Evolutionary conservation across 2,329 filamentous ascomycete genomes (phyloP).

Genomic region (Epichloe aotearoae): DNA sequence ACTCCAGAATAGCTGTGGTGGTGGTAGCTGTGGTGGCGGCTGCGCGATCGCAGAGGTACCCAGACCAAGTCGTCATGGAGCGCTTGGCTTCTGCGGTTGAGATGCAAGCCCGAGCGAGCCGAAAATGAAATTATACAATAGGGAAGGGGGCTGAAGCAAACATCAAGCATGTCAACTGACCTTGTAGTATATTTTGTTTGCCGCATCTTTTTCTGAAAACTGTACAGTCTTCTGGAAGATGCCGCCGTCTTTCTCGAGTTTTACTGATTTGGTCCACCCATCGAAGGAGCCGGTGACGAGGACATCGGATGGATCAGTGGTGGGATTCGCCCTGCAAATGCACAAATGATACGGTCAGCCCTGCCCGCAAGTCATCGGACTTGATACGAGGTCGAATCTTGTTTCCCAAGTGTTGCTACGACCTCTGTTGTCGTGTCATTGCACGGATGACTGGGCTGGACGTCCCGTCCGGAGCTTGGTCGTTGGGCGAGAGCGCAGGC

Average conservation of each 20-base stretch:
- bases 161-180: slow-evolving; percentile 34
- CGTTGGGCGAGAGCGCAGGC: background rate
- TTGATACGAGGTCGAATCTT: background rate
- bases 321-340: slow-evolving; percentile 60
- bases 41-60: background rate
- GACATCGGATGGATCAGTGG: slow-evolving; percentile 55
- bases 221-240: slow-evolving; percentile 71
- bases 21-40: background rate
- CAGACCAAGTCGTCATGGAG: background rate
- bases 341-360: slow-evolving; percentile 4
- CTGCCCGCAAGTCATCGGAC: background rate
- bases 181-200: slow-evolving; percentile 86
- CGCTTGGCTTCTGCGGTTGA: background rate
- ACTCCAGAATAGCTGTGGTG: background rate
- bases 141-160: background rate
- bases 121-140: background rate
- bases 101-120: background rate
- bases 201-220: slow-evolving; percentile 39
- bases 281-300: slow-evolving; percentile 91
- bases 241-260: slow-evolving; percentile 63
- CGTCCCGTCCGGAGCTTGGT: background rate
- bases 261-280: slow-evolving; percentile 77
- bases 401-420: background rate
- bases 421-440: background rate
- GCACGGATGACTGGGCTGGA: background rate